Percentiles rank a stretch among this genome's conserved stretches.
Evolutionary conservation across 2,329 filamentous ascomycete species (phyloP).

Genomic region (Periconia digitata): DNA sequence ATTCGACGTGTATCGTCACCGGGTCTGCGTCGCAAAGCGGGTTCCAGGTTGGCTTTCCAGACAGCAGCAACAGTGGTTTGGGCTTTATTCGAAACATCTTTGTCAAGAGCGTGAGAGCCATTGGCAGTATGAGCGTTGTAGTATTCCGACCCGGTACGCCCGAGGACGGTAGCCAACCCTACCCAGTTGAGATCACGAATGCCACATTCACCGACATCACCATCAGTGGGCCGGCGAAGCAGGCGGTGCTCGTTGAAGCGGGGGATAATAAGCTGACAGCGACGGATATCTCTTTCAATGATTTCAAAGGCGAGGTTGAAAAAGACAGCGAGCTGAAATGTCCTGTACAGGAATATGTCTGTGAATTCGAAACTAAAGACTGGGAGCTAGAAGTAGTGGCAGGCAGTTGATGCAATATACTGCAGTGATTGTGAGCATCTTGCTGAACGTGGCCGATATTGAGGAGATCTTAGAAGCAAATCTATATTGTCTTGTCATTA

Average conservation of each 20-base stretch:
- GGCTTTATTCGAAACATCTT: slow-evolving; percentile 14
- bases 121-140: slow-evolving; percentile 12
- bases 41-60: slow-evolving; percentile 4
- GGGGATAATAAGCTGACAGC: slow-evolving; percentile 3
- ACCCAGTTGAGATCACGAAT: slow-evolving; percentile 12
- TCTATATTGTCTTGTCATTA: background rate
- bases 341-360: slow-evolving; percentile 2
- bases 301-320: slow-evolving; percentile 9
- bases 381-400: slow-evolving; percentile 1
- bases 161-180: background rate
- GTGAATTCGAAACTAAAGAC: slow-evolving; percentile 7
- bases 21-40: background rate
- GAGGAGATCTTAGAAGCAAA: background rate
- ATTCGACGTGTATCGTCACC: slow-evolving; percentile 7
- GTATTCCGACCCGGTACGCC: slow-evolving; percentile 1
- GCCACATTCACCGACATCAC: slow-evolving; percentile 14
- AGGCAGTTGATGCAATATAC: background rate
- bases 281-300: slow-evolving; percentile 8
- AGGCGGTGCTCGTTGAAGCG: slow-evolving; percentile 8
- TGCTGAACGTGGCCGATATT: background rate
- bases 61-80: background rate
- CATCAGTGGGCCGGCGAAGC: slow-evolving; percentile 4
- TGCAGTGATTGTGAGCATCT: background rate
- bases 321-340: slow-evolving; percentile 10
- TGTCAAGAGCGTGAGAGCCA: slow-evolving; percentile 7